Percentiles rank a stretch among this genome's conserved stretches.
Evolutionary conservation across 768 basidiomycete species (phyloP).

Genomic region (Boletellus emodensis): DNA sequence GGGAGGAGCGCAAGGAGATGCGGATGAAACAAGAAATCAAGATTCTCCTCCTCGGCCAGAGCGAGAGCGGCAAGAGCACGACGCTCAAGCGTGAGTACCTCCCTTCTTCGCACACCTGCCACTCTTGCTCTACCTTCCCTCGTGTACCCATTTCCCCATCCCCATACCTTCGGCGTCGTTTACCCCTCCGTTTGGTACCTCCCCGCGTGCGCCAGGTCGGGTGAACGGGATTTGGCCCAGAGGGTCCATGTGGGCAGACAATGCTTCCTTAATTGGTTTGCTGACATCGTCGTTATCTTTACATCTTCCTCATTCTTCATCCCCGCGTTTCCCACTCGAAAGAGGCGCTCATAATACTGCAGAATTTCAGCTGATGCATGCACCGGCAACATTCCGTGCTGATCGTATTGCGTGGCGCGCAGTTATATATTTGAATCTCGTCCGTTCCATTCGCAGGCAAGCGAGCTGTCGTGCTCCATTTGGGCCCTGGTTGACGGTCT

Average conservation of each 20-base stretch:
- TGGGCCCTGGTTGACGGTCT: background rate
- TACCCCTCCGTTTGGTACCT: background rate
- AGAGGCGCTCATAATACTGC: slow-evolving; percentile 22
- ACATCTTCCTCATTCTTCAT: slow-evolving; percentile 1
- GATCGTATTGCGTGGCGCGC: slow-evolving; percentile 84
- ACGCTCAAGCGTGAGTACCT: slow-evolving; percentile 77
- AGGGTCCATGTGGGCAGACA: background rate
- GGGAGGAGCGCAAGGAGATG: slow-evolving; percentile 59
- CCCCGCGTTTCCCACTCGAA: background rate
- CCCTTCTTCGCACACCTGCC: slow-evolving; percentile 3
- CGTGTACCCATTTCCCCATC: background rate
- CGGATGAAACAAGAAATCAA: slow-evolving; percentile 63
- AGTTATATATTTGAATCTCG: slow-evolving; percentile 85
- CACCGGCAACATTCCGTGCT: slow-evolving; percentile 69
- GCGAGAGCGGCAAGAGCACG: slow-evolving; percentile 87
- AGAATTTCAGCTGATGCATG: slow-evolving; percentile 85
- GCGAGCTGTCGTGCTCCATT: slow-evolving; percentile 18
- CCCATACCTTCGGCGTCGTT: background rate
- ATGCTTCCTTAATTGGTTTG: slow-evolving; percentile 4
- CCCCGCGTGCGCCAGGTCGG: slow-evolving; percentile 1
- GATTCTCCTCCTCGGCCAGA: slow-evolving; percentile 80
- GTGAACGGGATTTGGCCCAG: background rate
- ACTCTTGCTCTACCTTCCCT: background rate
- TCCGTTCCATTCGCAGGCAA: slow-evolving; percentile 74
- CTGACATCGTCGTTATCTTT: slow-evolving; percentile 2